Percentiles rank a stretch among this genome's conserved stretches.
Evolutionary conservation across 805 yeast species (phyloP).

Genomic region (Wickerhamomyces bovis): DNA sequence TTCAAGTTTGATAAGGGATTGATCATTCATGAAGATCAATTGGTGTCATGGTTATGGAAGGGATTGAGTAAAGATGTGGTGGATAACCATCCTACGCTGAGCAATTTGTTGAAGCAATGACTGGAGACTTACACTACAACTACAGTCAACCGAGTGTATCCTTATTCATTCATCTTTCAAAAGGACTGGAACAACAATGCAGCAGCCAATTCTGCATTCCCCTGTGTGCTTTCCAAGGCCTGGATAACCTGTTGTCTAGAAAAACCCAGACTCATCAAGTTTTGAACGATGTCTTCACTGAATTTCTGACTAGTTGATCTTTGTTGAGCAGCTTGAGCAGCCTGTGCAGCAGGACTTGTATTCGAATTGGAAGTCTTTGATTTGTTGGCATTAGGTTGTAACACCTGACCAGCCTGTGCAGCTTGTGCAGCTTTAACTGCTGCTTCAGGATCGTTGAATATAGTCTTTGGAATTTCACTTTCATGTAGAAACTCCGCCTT

Average conservation of each 20-base stretch:
- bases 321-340: slow-evolving; percentile 5
- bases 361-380: not conserved
- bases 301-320: slow-evolving; percentile 6
- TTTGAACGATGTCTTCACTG: slow-evolving; percentile 35
- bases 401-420: slow-evolving; percentile 1
- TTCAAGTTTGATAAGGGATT: slow-evolving; percentile 48
- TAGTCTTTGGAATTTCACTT: slow-evolving; percentile 51
- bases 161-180: too few species aligned
- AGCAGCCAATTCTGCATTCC: slow-evolving; percentile 85
- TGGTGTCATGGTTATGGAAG: slow-evolving; percentile 27
- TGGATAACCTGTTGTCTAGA: slow-evolving; percentile 51
- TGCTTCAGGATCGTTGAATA: slow-evolving; percentile 8
- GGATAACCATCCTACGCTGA: slow-evolving; percentile 22
- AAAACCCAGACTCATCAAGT: slow-evolving; percentile 67
- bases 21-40: not conserved
- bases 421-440: slow-evolving; percentile 13
- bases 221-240: slow-evolving; percentile 63
- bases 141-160: too few species aligned
- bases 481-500: slow-evolving; percentile 71
- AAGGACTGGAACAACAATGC: slow-evolving; percentile 50
- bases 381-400: slow-evolving; percentile 5
- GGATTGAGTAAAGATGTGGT: slow-evolving; percentile 24
- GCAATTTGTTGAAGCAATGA: not conserved
- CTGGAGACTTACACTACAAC: too few species aligned
- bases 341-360: slow-evolving; percentile 5